These are phyloP conservation scores for Claviceps humidiphila DNA, from an alignment of 2,329 filamentous ascomycete species.

Conservation along the genomic window DNA sequence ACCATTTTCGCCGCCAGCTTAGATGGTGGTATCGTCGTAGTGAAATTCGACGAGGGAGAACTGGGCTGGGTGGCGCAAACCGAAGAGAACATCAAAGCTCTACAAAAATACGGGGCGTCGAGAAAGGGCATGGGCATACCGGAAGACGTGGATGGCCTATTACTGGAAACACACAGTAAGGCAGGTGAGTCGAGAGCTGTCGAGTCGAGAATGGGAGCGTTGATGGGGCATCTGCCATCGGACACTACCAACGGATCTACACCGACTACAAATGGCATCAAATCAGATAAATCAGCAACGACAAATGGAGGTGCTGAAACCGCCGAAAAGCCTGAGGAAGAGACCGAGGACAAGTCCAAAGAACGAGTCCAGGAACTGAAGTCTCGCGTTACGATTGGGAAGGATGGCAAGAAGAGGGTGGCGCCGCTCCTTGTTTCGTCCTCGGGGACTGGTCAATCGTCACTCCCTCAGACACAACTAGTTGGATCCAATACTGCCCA, in stretches of 20 bases:
- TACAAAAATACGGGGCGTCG: conserved; percentile 85
- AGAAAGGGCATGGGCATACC: conserved; percentile 80
- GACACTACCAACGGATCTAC: conserved; percentile 36
- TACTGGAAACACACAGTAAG: conserved; percentile 83
- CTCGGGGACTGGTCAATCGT: conserved; percentile 75
- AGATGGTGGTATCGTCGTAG: conserved; percentile 74
- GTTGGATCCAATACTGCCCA: conserved; percentile 61
- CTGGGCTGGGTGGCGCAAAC: conserved; percentile 76
- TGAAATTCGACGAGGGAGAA: conserved; percentile 75
- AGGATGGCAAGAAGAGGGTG: conserved; percentile 93
- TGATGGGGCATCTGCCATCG: conserved; percentile 73
- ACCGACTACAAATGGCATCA: conserved; percentile 39
- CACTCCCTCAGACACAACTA: conserved; percentile 75
- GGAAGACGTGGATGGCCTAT: conserved; percentile 79
- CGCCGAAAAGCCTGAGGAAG: conserved; percentile 24
- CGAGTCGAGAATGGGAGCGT: conserved; percentile 91
- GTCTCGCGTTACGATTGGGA: conserved; percentile 84
- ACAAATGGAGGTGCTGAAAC: conserved; percentile 26
- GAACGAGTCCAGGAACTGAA: conserved; percentile 54
- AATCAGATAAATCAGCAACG: conserved; percentile 24
- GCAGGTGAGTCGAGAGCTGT: conserved; percentile 80
- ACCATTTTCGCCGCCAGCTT: conserved; percentile 76
- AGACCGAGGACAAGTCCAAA: conserved; percentile 38
- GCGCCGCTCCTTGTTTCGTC: conserved; percentile 84
- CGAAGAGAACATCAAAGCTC: conserved; percentile 81